These are phyloP conservation scores for Tetrahymena malaccensis DNA, from an alignment of 73 alveolate genomes.

Conservation along the genomic window DNA sequence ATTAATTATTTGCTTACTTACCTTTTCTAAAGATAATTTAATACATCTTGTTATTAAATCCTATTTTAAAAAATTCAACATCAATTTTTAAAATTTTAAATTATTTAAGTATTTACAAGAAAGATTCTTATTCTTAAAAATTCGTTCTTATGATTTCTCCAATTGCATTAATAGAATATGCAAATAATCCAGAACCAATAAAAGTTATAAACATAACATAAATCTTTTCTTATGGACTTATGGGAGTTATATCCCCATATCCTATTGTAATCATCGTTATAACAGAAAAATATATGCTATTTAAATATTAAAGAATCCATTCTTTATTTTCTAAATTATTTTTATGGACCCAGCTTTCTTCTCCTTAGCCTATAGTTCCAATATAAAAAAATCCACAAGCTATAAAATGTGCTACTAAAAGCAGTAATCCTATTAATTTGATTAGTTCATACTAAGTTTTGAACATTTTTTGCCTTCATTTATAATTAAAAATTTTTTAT, in stretches of 20 bases:
- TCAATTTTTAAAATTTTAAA: background rate
- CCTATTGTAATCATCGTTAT: conserved; percentile 21
- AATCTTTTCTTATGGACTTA: background rate
- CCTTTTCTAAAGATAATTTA: background rate
- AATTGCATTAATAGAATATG: conserved; percentile 3
- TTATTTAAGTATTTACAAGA: background rate
- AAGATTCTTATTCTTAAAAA: background rate
- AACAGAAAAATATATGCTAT: conserved; percentile 1
- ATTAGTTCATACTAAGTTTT: background rate
- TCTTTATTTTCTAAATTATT: background rate
- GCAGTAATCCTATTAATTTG: background rate
- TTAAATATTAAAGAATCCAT: background rate
- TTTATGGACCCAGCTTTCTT: background rate
- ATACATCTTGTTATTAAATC: background rate
- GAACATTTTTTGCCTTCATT: background rate
- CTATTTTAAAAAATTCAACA: background rate
- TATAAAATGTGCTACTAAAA: conserved; percentile 16
- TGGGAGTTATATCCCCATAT: conserved; percentile 25
- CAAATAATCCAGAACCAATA: conserved; percentile 15
- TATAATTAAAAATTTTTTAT: background rate
- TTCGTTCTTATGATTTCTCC: conserved; percentile 7
- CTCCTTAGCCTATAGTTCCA: background rate
- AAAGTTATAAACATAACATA: conserved; percentile 13
- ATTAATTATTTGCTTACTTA: background rate
- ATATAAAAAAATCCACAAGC: conserved; percentile 20